Conservation (phyloP, 257 asterid species). For the Solanum tacnaense region DNA sequence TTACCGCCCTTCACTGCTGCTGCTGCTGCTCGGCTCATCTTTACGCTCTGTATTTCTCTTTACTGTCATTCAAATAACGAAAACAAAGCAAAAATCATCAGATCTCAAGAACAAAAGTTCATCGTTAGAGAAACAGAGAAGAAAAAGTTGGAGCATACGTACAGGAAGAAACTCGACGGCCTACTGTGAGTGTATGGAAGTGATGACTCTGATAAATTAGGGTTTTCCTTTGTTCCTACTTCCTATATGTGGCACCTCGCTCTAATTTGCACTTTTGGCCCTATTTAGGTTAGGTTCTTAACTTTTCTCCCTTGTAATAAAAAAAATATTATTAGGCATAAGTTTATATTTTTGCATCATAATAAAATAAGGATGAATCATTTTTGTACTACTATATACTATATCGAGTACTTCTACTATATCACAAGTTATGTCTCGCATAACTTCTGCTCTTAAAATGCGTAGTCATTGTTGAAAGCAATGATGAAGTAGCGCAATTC, state of each 20-base stretch:
- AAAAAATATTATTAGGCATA: too few relatives aligned
- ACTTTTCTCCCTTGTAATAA: not conserved
- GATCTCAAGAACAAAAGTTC: not conserved
- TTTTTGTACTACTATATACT: too few relatives aligned
- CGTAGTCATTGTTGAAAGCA: not conserved
- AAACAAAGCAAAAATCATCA: not conserved
- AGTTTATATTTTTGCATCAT: too few relatives aligned
- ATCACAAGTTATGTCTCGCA: not conserved
- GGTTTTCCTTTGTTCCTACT: not conserved
- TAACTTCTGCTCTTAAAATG: not conserved
- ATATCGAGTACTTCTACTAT: fast-evolving
- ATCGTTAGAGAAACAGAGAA: not conserved
- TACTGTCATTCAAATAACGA: not conserved
- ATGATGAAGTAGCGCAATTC: not conserved
- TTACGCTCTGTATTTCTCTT: not conserved
- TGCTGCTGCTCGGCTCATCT: constrained; percentile 50
- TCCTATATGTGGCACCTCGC: not conserved
- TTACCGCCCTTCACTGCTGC: constrained; percentile 48
- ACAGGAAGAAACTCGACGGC: not conserved
- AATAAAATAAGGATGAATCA: too few relatives aligned
- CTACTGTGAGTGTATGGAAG: not conserved
- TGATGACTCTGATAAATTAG: not conserved
- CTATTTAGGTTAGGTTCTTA: not conserved
- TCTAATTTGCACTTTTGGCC: not conserved
- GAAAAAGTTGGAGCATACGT: not conserved